These are phyloP conservation scores for Mycena sp. DNA, from an alignment of 1,284 basidiomycete species.

Conservation along the genomic window DNA sequence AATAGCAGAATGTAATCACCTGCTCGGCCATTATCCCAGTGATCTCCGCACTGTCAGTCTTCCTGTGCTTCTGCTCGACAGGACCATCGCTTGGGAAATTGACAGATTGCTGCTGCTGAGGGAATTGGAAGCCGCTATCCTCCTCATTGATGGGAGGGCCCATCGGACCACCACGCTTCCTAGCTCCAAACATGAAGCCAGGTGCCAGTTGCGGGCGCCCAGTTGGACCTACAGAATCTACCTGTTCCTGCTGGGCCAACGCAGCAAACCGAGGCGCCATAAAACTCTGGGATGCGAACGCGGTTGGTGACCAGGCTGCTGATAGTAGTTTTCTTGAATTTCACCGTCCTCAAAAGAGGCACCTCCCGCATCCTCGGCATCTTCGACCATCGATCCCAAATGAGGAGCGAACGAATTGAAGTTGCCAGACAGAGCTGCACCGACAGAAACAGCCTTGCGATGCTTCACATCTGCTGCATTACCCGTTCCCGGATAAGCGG, in stretches of 20 bases:
- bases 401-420: constrained; percentile 79
- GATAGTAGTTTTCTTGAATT: constrained; percentile 66
- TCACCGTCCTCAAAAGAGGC: constrained; percentile 79
- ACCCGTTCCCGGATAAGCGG: constrained; percentile 58
- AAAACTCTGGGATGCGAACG: constrained; percentile 84
- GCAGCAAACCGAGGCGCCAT: constrained; percentile 89
- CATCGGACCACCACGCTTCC: constrained; percentile 59
- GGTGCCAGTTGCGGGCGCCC: constrained; percentile 91
- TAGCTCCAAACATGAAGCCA: constrained; percentile 87
- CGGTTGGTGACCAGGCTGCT: constrained; percentile 67
- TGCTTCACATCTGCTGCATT: constrained; percentile 63
- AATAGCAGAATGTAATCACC: constrained; percentile 49
- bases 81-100: constrained; percentile 45
- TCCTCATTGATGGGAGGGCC: constrained; percentile 83
- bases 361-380: constrained; percentile 72
- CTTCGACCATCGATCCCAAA: constrained; percentile 84
- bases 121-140: constrained; percentile 83
- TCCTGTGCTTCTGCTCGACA: constrained; percentile 59
- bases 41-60: constrained; percentile 78
- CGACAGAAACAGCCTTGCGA: constrained; percentile 82
- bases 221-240: constrained; percentile 74
- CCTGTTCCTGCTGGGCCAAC: constrained; percentile 78
- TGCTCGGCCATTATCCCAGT: constrained; percentile 91
- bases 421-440: constrained; percentile 65
- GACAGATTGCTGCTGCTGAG: constrained; percentile 77